Conservation (phyloP, 2,329 filamentous ascomycete species). For the Metarhizium guizhouense region DNA sequence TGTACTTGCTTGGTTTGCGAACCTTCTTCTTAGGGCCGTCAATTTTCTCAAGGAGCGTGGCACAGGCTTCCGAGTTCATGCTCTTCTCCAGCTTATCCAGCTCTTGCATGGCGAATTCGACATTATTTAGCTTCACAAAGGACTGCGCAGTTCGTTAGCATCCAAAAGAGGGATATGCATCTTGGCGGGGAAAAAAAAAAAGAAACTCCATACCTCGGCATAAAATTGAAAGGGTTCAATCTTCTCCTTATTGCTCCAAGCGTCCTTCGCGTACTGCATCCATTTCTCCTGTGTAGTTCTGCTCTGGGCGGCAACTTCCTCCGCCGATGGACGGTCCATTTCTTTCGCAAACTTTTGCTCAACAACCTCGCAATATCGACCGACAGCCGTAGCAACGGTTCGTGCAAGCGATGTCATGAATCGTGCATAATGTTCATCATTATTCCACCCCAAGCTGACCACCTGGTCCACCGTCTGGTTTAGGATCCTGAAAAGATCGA, state of each 20-base stretch:
- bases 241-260: conserved; percentile 85
- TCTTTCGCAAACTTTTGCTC: conserved; percentile 80
- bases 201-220: conserved; percentile 57
- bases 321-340: conserved; percentile 85
- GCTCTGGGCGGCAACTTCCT: conserved; percentile 69
- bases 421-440: conserved; percentile 86
- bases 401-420: conserved; percentile 95
- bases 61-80: conserved; percentile 87
- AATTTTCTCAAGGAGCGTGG: conserved; percentile 66
- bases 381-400: conserved; percentile 72
- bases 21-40: conserved; percentile 58
- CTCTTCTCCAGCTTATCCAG: conserved; percentile 82
- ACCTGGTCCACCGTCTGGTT: conserved; percentile 87
- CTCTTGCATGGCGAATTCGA: conserved; percentile 88
- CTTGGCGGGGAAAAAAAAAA: neutral
- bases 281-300: conserved; percentile 87
- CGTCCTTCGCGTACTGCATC: conserved; percentile 87
- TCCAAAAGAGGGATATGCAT: neutral
- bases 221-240: conserved; percentile 96
- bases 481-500: conserved; percentile 91
- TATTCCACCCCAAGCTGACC: conserved; percentile 79
- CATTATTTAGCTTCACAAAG: conserved; percentile 94
- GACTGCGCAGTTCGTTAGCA: conserved; percentile 50
- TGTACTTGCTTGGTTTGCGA: conserved; percentile 74
- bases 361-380: conserved; percentile 83